Conservation (phyloP, 805 yeast genomes). For the Starmerella apicola region DNA sequence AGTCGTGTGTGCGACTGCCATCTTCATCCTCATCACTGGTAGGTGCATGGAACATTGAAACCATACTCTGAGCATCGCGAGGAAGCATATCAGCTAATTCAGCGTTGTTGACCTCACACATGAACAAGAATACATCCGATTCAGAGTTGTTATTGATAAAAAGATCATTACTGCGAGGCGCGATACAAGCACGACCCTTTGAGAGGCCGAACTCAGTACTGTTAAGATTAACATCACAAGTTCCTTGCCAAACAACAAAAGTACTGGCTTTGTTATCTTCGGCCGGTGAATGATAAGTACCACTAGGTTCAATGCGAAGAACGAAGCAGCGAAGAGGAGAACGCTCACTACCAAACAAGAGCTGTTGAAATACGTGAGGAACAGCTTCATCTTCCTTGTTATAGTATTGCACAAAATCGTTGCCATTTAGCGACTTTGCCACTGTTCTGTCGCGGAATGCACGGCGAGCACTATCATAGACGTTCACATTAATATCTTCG, state of each 20-base stretch:
- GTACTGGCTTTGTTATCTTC: constrained; percentile 15
- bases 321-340: constrained; percentile 12
- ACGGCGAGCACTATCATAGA: constrained; percentile 6
- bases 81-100: constrained; percentile 14
- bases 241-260: constrained; percentile 18
- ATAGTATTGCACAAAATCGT: constrained; percentile 7
- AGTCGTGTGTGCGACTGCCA: neutral
- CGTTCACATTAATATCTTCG: constrained; percentile 8
- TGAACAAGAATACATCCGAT: constrained; percentile 9
- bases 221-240: constrained; percentile 10
- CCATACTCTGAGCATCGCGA: constrained; percentile 12
- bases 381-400: constrained; percentile 6
- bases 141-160: constrained; percentile 12
- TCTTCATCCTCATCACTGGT: neutral
- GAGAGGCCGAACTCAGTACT: constrained; percentile 11
- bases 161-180: constrained; percentile 19
- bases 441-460: constrained; percentile 14
- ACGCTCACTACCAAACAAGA: constrained; percentile 6
- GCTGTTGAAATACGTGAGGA: constrained; percentile 7
- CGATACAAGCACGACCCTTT: constrained; percentile 17
- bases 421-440: constrained; percentile 13
- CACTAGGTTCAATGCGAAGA: constrained; percentile 13
- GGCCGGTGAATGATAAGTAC: constrained; percentile 8
- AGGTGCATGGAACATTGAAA: constrained; percentile 1
- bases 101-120: constrained; percentile 12